A percentile compares a stretch with the other conserved stretches of the same genome.
phyloP scores from a whole-genome alignment of 257 asterid species.

The Przewalskia tangutica region DNA sequence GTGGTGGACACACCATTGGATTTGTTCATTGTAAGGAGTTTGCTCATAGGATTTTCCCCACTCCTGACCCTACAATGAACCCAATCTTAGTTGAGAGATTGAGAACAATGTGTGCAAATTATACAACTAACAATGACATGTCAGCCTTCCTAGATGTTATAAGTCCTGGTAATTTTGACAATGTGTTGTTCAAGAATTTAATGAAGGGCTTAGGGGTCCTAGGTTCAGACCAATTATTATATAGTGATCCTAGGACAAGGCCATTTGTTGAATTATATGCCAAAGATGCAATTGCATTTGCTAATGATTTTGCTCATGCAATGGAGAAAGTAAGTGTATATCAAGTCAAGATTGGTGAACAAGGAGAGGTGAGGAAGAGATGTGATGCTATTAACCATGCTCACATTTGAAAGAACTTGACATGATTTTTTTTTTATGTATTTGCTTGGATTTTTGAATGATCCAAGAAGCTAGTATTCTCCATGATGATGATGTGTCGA shows the following conservation, averaged over 20 bases:
- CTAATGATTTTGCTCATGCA: constrained; percentile 37
- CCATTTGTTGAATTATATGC: constrained; percentile 68
- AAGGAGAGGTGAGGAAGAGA: constrained; percentile 79
- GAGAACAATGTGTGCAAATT: constrained; percentile 40
- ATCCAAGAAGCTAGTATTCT: not conserved
- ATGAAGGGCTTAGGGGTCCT: constrained; percentile 48
- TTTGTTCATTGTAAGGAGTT: constrained; percentile 73
- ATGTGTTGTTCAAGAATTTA: constrained; percentile 42
- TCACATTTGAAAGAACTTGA: not conserved
- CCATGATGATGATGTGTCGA: not conserved
- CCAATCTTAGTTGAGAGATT: constrained; percentile 43
- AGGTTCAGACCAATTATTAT: constrained; percentile 49
- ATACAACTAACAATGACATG: constrained; percentile 18
- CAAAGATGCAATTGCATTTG: constrained; percentile 41
- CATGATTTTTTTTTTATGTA: not conserved
- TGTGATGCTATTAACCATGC: constrained; percentile 49
- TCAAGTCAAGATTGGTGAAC: constrained; percentile 35
- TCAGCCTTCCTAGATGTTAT: constrained; percentile 78
- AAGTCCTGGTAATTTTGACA: constrained; percentile 81
- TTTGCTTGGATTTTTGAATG: not conserved
- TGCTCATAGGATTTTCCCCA: constrained; percentile 40
- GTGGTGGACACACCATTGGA: constrained; percentile 73
- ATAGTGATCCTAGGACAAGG: constrained; percentile 51
- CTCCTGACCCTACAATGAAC: constrained; percentile 50
- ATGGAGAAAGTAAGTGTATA: constrained; percentile 53